phyloP scores from a whole-genome alignment of 805 yeast species.

The Jamesozyma lodderae region DNA sequence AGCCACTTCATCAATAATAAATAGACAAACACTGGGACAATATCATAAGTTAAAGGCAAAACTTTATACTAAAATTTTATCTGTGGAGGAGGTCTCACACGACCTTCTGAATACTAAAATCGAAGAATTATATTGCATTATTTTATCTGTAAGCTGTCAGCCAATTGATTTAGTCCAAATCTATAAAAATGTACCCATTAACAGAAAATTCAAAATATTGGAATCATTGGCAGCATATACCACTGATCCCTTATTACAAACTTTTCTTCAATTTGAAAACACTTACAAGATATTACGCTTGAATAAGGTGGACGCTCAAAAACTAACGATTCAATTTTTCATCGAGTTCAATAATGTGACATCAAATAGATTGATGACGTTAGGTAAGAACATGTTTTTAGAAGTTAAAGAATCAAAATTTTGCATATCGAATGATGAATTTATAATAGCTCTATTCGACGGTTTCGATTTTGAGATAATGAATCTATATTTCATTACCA shows the following conservation, averaged over 20 bases:
- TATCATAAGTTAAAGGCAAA: constrained; percentile 5
- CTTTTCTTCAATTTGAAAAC: constrained; percentile 26
- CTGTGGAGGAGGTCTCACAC: not conserved
- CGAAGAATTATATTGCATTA: constrained; percentile 12
- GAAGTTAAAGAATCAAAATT: constrained; percentile 25
- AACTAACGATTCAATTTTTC: constrained; percentile 25
- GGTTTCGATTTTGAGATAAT: constrained; percentile 20
- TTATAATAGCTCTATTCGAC: constrained; percentile 22
- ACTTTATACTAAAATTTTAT: constrained; percentile 4
- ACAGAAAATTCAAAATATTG: constrained; percentile 7
- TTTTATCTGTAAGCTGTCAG: constrained; percentile 14
- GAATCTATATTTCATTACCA: constrained; percentile 13
- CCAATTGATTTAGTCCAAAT: constrained; percentile 16
- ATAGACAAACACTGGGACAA: constrained; percentile 17
- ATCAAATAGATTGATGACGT: constrained; percentile 24
- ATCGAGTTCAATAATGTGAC: constrained; percentile 22
- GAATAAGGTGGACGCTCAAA: not conserved
- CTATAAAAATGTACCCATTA: constrained; percentile 8
- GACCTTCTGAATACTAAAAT: not conserved
- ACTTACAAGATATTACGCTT: constrained; percentile 15
- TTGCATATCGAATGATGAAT: constrained; percentile 25
- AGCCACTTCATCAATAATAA: constrained; percentile 16
- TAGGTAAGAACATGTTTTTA: constrained; percentile 20
- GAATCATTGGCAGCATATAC: constrained; percentile 11
- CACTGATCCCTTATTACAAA: constrained; percentile 16